Evolutionary conservation across 345 rosid species (phyloP).

Genomic region (Moricandia arvensis): DNA sequence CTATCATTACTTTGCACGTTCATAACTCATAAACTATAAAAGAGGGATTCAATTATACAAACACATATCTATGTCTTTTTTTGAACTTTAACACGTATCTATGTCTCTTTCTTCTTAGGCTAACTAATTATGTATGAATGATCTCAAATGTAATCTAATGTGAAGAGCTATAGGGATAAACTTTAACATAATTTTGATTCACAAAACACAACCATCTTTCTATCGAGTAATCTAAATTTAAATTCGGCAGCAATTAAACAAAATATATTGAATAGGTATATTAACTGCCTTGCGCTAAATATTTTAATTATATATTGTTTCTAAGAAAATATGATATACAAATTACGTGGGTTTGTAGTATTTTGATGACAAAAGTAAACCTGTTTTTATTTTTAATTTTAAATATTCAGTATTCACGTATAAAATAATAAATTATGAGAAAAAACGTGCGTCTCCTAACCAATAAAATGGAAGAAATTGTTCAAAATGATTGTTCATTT

Average conservation of each 20-base stretch:
- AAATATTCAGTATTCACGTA: neutral
- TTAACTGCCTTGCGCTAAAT: neutral
- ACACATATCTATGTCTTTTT: slow-evolving; percentile 1
- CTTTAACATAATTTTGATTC: neutral
- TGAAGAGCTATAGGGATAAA: neutral
- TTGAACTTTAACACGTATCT: too few species aligned
- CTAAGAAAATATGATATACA: neutral
- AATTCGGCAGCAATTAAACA: neutral
- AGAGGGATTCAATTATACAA: neutral
- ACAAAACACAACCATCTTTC: neutral
- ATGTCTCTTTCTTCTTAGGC: slow-evolving; percentile 15
- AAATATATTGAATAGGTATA: neutral
- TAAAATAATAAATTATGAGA: neutral
- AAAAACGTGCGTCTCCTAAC: neutral
- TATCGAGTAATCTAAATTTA: too few species aligned
- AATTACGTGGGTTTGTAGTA: neutral
- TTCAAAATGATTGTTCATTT: neutral
- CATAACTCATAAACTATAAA: slow-evolving; percentile 17
- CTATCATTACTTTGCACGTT: slow-evolving; percentile 33
- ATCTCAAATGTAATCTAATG: neutral
- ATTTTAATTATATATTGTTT: neutral
- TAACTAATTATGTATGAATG: neutral
- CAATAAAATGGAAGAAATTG: neutral
- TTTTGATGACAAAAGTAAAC: neutral
- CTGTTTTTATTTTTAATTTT: neutral